Conservation (phyloP, 495 filamentous ascomycete species). For the Penicillium chermesinum region DNA sequence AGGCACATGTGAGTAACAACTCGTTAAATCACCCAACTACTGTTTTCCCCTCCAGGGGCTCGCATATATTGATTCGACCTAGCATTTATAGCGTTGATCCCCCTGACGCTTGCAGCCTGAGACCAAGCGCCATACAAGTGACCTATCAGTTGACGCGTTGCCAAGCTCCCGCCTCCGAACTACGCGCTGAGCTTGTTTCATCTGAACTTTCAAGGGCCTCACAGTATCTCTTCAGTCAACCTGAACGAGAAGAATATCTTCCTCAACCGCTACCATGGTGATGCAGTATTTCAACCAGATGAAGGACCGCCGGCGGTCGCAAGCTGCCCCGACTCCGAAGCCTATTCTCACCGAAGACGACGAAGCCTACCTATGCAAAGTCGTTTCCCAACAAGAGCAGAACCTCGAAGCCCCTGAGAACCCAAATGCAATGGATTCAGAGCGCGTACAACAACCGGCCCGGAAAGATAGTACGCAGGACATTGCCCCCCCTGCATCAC, state of each 20-base stretch:
- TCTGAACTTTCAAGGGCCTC: too few species aligned
- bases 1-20: background rate
- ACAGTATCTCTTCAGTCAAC: background rate
- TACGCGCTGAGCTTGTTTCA: background rate
- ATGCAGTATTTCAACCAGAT: constrained; percentile 43
- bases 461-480: constrained; percentile 24
- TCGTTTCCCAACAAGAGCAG: constrained; percentile 34
- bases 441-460: constrained; percentile 7
- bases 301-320: constrained; percentile 27
- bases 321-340: constrained; percentile 29
- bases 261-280: background rate
- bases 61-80: background rate
- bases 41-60: background rate
- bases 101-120: background rate
- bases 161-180: background rate
- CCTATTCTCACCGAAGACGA: constrained; percentile 52
- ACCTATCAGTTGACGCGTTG: constrained; percentile 8
- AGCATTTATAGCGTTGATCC: background rate
- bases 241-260: background rate
- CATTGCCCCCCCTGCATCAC: constrained; percentile 36
- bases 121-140: constrained; percentile 2
- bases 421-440: background rate
- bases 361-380: constrained; percentile 49
- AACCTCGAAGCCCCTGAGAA: constrained; percentile 4
- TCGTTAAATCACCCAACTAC: background rate